Percentiles rank a stretch among this genome's conserved stretches.
phyloP scores from a whole-genome alignment of 768 basidiomycete species.

The Boletus coccyginus region DNA sequence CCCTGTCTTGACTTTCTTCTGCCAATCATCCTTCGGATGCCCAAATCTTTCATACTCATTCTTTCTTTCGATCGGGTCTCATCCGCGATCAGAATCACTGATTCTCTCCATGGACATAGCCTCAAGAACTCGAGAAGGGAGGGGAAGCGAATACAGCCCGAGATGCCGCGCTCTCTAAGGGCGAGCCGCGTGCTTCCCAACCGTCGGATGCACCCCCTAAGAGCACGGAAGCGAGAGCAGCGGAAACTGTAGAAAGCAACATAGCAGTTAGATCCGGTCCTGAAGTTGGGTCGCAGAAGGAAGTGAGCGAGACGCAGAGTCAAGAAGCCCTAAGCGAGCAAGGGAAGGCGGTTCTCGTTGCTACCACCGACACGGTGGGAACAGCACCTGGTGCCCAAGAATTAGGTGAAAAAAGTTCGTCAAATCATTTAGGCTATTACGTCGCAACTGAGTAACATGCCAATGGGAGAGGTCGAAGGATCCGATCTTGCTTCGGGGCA shows the following conservation, averaged over 20 bases:
- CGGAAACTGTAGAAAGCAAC: background rate
- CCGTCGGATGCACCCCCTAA: background rate
- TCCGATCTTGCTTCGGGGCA: background rate
- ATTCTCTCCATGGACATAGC: slow-evolving; percentile 9
- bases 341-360: background rate
- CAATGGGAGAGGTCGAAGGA: background rate
- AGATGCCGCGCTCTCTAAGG: background rate
- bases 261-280: background rate
- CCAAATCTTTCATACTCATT: background rate
- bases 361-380: background rate
- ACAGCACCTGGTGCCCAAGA: background rate
- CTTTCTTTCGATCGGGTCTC: background rate
- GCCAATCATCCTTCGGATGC: background rate
- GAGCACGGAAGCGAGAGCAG: background rate
- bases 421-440: background rate
- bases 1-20: background rate
- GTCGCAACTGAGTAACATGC: background rate
- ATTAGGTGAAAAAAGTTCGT: slow-evolving; percentile 12
- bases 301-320: background rate
- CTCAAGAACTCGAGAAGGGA: background rate
- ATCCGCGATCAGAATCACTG: background rate
- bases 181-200: background rate
- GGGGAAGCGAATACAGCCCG: background rate
- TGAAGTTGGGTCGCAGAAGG: background rate
- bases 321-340: background rate